A percentile compares a stretch with the other conserved stretches of the same genome.
Conservation (phyloP, 108 stramenopile species). For the Skeletonema tropicum region DNA sequence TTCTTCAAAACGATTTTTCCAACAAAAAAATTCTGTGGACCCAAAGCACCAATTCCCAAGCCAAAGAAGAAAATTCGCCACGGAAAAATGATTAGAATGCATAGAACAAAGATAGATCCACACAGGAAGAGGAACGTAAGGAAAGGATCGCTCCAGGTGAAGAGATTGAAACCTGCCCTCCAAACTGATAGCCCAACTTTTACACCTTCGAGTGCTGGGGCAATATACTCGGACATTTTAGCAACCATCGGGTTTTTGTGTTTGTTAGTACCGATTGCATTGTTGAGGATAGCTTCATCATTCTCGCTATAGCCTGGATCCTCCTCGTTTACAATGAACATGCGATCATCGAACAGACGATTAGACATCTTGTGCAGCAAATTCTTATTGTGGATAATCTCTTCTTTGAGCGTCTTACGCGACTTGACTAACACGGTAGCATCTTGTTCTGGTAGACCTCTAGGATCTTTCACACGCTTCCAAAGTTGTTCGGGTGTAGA, state of each 20-base stretch:
- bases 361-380: slow-evolving; percentile 22
- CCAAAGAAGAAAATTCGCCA: slow-evolving; percentile 75
- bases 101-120: slow-evolving; percentile 31
- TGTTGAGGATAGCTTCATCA: slow-evolving; percentile 7
- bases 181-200: slow-evolving; percentile 33
- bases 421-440: slow-evolving; percentile 24
- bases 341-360: slow-evolving; percentile 37
- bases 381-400: slow-evolving; percentile 30
- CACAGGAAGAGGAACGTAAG: slow-evolving; percentile 57
- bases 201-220: slow-evolving; percentile 22
- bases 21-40: slow-evolving; percentile 59
- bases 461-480: slow-evolving; percentile 36
- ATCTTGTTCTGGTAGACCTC: slow-evolving; percentile 39
- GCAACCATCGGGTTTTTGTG: slow-evolving; percentile 32
- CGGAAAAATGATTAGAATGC: slow-evolving; percentile 69
- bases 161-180: slow-evolving; percentile 68
- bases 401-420: slow-evolving; percentile 29
- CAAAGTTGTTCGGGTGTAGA: slow-evolving; percentile 11
- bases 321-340: slow-evolving; percentile 26
- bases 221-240: slow-evolving; percentile 28
- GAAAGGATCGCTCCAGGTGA: slow-evolving; percentile 78
- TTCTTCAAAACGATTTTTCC: slow-evolving; percentile 5
- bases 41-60: slow-evolving; percentile 54
- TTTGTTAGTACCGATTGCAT: slow-evolving; percentile 33
- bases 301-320: slow-evolving; percentile 12